These are phyloP conservation scores for Ascosphaera pollenicola DNA, from an alignment of 2,329 filamentous ascomycete species.

Conservation along the genomic window DNA sequence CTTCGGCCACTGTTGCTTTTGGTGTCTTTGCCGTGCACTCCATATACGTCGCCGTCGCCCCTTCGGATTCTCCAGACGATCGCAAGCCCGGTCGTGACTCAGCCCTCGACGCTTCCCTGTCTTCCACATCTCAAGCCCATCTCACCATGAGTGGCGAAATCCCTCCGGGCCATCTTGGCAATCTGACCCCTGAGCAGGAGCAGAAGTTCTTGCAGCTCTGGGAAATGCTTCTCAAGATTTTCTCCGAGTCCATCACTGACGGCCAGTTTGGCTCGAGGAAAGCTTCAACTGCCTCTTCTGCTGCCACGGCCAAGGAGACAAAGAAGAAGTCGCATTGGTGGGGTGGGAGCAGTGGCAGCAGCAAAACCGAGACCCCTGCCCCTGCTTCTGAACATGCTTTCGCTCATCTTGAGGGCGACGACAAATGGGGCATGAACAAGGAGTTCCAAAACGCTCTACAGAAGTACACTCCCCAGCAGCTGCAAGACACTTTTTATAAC, in stretches of 20 bases:
- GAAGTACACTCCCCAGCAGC: conserved; percentile 51
- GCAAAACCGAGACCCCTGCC: conserved; percentile 17
- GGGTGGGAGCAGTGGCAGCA: too few relatives aligned
- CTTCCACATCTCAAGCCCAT: too few relatives aligned
- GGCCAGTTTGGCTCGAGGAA: too few relatives aligned
- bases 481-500: conserved; percentile 66
- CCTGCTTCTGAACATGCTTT: conserved; percentile 17
- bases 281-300: too few relatives aligned
- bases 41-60: conserved; percentile 10
- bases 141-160: conserved; percentile 14
- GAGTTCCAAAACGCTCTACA: conserved; percentile 66
- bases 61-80: too few relatives aligned
- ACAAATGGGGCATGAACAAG: conserved; percentile 84
- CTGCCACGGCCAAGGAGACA: conserved; percentile 31
- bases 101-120: too few relatives aligned
- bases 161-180: conserved; percentile 49
- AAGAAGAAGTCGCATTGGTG: conserved; percentile 54
- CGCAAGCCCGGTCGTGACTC: too few relatives aligned
- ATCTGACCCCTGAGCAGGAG: conserved; percentile 74
- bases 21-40: conserved; percentile 15
- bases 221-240: conserved; percentile 48
- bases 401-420: conserved; percentile 36
- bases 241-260: too few relatives aligned
- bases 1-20: conserved; percentile 13
- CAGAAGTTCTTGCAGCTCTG: conserved; percentile 75